A percentile compares a stretch with the other conserved stretches of the same genome.
Evolutionary conservation across 192 early-diverging fungal species (phyloP).

Genomic region (Phycomyces blakesleeanus): DNA sequence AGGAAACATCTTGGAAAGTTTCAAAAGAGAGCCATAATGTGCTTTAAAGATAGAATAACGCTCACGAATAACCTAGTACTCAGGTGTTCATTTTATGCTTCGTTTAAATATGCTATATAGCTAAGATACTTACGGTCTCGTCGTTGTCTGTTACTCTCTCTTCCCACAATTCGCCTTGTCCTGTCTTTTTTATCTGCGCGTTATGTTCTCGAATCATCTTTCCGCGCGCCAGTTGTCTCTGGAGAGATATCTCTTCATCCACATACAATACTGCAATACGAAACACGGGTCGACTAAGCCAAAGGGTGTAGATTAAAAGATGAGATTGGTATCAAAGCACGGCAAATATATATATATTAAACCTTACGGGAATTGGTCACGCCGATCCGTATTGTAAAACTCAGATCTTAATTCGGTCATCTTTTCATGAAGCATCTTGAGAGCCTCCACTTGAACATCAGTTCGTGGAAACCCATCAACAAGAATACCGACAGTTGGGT

Average conservation of each 20-base stretch:
- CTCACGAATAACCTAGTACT: slow-evolving; percentile 44
- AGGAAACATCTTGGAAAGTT: slow-evolving; percentile 53
- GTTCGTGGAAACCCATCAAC: slow-evolving; percentile 58
- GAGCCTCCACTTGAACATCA: slow-evolving; percentile 52
- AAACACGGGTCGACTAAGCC: slow-evolving; percentile 45
- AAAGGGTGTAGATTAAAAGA: not conserved
- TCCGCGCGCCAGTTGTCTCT: slow-evolving; percentile 46
- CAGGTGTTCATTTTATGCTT: not conserved
- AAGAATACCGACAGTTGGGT: slow-evolving; percentile 49
- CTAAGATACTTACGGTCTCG: slow-evolving; percentile 37
- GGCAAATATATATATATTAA: too few relatives aligned
- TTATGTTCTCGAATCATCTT: slow-evolving; percentile 49
- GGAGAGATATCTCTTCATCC: slow-evolving; percentile 54
- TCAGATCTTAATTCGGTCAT: slow-evolving; percentile 51
- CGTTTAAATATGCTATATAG: not conserved
- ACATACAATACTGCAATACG: slow-evolving; percentile 56
- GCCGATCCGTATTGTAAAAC: slow-evolving; percentile 44
- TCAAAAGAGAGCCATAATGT: slow-evolving; percentile 51
- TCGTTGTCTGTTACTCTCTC: slow-evolving; percentile 56
- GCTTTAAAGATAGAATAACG: slow-evolving; percentile 56
- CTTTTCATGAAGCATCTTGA: slow-evolving; percentile 50
- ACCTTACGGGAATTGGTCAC: slow-evolving; percentile 46
- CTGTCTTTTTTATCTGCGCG: slow-evolving; percentile 41
- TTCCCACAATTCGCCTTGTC: slow-evolving; percentile 50
- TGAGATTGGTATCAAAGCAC: not conserved